phyloP scores from a whole-genome alignment of 805 yeast species.

The Hyphopichia homilentoma region DNA sequence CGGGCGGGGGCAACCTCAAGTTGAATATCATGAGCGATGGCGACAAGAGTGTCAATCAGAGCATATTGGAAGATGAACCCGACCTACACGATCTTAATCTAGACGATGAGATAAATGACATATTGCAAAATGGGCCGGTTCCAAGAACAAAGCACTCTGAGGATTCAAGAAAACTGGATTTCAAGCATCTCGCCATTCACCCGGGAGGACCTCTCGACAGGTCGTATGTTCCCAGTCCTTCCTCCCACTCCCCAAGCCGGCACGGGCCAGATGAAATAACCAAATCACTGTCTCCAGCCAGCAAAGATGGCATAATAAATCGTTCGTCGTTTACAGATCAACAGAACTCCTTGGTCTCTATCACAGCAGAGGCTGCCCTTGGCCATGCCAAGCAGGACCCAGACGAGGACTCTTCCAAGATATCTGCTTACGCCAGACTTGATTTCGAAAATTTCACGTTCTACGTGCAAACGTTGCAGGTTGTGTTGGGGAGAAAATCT shows the following conservation, averaged over 20 bases:
- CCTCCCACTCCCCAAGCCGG: too few relatives aligned
- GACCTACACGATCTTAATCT: constrained; percentile 5
- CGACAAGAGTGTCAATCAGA: background rate
- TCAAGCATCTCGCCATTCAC: background rate
- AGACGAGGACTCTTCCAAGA: constrained; percentile 23
- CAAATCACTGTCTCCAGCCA: too few relatives aligned
- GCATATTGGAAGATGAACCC: constrained; percentile 1
- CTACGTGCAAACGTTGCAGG: constrained; percentile 94
- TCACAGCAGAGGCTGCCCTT: constrained; percentile 14
- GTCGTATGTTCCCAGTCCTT: constrained; percentile 2
- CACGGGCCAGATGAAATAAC: too few relatives aligned
- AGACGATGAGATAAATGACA: constrained; percentile 10
- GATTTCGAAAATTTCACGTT: constrained; percentile 93
- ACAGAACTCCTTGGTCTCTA: constrained; percentile 14
- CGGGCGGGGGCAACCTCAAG: constrained; percentile 2
- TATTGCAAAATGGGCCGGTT: constrained; percentile 5
- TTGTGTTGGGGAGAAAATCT: constrained; percentile 84
- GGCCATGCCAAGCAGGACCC: constrained; percentile 6
- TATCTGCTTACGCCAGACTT: constrained; percentile 66
- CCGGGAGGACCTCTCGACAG: constrained; percentile 1
- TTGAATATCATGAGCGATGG: constrained; percentile 2
- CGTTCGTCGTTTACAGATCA: background rate
- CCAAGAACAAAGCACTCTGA: constrained; percentile 12
- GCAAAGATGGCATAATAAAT: background rate
- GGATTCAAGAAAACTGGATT: background rate